phyloP scores from a whole-genome alignment of 306 rosid genomes.

The Cicer judaicum region DNA sequence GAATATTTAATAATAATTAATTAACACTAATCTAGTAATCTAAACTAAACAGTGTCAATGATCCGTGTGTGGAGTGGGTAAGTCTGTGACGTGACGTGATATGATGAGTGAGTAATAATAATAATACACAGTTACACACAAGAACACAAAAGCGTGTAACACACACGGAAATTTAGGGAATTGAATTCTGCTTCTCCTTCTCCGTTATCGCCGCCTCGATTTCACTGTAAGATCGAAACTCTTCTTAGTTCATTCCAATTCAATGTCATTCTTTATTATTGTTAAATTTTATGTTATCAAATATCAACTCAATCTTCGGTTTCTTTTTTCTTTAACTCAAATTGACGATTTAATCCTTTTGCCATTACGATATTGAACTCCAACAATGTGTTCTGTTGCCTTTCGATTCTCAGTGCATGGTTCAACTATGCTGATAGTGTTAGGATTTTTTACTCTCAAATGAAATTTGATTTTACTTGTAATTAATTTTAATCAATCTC shows the following conservation, averaged over 20 bases:
- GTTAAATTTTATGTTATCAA: not conserved
- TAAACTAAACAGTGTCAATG: too few relatives aligned
- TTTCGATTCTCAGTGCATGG: too few relatives aligned
- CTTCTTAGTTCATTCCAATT: not conserved
- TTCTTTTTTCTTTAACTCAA: not conserved
- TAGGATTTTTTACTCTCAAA: not conserved
- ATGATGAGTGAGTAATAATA: too few relatives aligned
- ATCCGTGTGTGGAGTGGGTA: too few relatives aligned
- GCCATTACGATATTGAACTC: not conserved
- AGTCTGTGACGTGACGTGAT: too few relatives aligned
- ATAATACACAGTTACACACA: too few relatives aligned
- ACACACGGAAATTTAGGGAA: not conserved
- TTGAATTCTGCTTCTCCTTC: not conserved
- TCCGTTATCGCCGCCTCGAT: not conserved
- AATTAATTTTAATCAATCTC: not conserved
- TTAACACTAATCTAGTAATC: too few relatives aligned
- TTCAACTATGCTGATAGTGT: not conserved
- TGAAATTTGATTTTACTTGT: not conserved
- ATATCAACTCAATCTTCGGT: not conserved
- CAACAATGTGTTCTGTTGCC: too few relatives aligned
- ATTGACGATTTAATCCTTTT: not conserved
- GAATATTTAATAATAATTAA: too few relatives aligned
- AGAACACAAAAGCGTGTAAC: not conserved
- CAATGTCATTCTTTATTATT: not conserved
- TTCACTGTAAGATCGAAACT: constrained; percentile 1